Percentiles rank a stretch among this genome's conserved stretches.
These are phyloP conservation scores for Phytopythium boreale DNA, from an alignment of 352 stramenopile genomes.

Conservation along the genomic window DNA sequence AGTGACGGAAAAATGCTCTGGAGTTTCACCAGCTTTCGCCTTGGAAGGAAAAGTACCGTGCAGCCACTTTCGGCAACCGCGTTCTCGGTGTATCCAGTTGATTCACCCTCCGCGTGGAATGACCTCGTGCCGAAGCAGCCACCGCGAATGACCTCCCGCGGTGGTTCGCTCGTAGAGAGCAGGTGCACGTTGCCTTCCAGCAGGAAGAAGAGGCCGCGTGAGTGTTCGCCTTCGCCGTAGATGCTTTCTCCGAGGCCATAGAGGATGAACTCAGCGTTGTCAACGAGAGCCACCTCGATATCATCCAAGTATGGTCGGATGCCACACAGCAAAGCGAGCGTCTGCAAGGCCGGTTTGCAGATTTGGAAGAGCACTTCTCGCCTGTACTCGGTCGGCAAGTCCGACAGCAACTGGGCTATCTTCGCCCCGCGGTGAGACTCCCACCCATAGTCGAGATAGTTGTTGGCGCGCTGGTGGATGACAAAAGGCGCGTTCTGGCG, in stretches of 20 bases:
- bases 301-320: conserved; percentile 21
- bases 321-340: conserved; percentile 26
- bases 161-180: neutral
- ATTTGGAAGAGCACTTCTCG: conserved; percentile 44
- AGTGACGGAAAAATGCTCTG: conserved; percentile 40
- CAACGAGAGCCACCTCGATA: conserved; percentile 28
- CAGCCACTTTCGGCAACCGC: conserved; percentile 42
- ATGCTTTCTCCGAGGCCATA: conserved; percentile 49
- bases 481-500: conserved; percentile 39
- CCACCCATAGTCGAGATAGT: conserved; percentile 69
- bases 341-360: conserved; percentile 37
- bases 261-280: conserved; percentile 35
- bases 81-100: conserved; percentile 33
- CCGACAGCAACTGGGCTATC: conserved; percentile 30
- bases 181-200: conserved; percentile 39
- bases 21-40: conserved; percentile 30
- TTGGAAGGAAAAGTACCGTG: conserved; percentile 41
- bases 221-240: conserved; percentile 41
- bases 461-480: conserved; percentile 47
- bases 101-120: conserved; percentile 12
- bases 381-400: conserved; percentile 35
- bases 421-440: conserved; percentile 40
- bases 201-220: conserved; percentile 42
- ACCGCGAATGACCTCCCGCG: conserved; percentile 27
- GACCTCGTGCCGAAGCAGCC: conserved; percentile 44